Conservation (phyloP, 1,284 basidiomycete genomes). For the Pseudozyma sp. region DNA sequence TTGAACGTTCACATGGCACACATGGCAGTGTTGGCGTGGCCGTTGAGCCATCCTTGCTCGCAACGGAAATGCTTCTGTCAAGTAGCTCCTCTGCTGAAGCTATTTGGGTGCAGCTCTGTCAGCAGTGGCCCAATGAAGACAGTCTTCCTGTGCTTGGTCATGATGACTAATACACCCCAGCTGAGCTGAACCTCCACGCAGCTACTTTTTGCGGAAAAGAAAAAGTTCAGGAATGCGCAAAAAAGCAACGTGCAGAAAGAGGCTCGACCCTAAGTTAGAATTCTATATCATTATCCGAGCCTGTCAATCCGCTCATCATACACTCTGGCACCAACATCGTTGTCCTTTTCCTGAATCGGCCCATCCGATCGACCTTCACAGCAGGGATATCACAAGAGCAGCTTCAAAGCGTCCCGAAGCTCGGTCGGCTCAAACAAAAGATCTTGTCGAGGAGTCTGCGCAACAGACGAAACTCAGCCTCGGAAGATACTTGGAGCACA, state of each 20-base stretch:
- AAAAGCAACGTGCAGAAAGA: not conserved
- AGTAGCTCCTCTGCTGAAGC: too few species aligned
- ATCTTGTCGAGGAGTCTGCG: not conserved
- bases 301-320: conserved; percentile 9
- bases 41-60: too few species aligned
- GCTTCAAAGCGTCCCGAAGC: too few species aligned
- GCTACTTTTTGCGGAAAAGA: not conserved
- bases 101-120: too few species aligned
- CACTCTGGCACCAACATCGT: not conserved
- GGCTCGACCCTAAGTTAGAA: not conserved
- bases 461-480: not conserved
- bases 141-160: not conserved
- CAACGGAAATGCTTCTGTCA: too few species aligned
- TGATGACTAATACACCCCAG: not conserved
- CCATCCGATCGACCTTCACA: not conserved
- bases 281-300: too few species aligned
- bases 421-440: not conserved
- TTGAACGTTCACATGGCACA: too few species aligned
- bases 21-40: too few species aligned
- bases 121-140: too few species aligned
- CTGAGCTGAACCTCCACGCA: conserved; percentile 13
- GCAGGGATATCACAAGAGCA: not conserved
- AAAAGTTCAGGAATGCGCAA: conserved; percentile 4
- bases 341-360: not conserved
- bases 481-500: not conserved